Base-by-base conservation (phyloP, 768 basidiomycete species). In the Agaricus sinodeliciosus region DNA sequence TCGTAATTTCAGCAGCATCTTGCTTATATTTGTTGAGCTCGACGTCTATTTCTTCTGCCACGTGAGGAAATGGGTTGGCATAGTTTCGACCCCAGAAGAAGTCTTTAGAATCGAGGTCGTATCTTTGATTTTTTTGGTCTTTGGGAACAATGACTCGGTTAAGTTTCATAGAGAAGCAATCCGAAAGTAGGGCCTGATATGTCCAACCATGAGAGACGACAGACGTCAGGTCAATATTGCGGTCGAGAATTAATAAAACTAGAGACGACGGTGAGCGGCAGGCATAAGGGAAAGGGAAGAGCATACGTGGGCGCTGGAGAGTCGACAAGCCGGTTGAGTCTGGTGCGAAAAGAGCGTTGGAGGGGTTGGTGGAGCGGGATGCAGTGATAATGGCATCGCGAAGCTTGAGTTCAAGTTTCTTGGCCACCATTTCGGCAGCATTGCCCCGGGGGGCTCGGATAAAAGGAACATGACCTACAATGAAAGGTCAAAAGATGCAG, bases 81-180 rank as follows among this genome's bases (percentile, higher is more conserved):
- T 94, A 92, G 62, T 98, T 96, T 65, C 90, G 92, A 2, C 85
- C 87, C 96, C 96, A 99, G 74, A 99, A 99, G 70, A 96, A 99
- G 68, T 99, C 96, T 63, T 95, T 97, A 18, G 91, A 85, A 68
- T 98, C 96, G 31, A 99, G 83, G 69, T 99, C 96, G 60, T 98
- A 97, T 0, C 90, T 85, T 48, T 79, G 68, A 71, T 92, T 87
- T 69, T 86, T 81, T 57, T 68, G 64, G 57, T 79, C 78, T 49
- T 86, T 78, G 1, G 82, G 76, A 28, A 99, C 85, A 0, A 90
- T 83, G 5, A 99, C 93, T 6, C 95, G 84, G 67, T 98, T 98
- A 15, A 99, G 79, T 67, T 90, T 94, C 76, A 99, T 94, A 54
- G 95, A 89, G 34, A 99, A 81, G 59, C 96, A 98, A 65, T 99